Conservation (phyloP, 306 rosid species). For the Casuarina cunninghamiana region DNA sequence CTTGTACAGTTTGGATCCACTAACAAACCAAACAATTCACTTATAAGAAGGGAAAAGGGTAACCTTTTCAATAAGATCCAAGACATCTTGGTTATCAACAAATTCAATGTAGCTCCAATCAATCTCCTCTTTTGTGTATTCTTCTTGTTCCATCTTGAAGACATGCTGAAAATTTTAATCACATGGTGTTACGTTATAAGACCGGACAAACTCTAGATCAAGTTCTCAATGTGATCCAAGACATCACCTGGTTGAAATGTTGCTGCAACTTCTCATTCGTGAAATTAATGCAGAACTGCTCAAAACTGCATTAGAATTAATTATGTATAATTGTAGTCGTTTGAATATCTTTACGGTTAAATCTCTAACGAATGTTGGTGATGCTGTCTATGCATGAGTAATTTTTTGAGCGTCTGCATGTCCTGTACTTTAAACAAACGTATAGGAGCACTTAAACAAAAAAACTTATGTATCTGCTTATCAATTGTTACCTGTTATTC, state of each 20-base stretch:
- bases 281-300: conserved; percentile 98
- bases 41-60: conserved; percentile 19
- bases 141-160: conserved; percentile 99
- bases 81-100: conserved; percentile 95
- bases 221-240: conserved; percentile 32
- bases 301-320: conserved; percentile 67
- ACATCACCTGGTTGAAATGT: conserved; percentile 91
- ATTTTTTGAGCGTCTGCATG: conserved; percentile 14
- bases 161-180: conserved; percentile 73
- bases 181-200: conserved; percentile 23
- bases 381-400: neutral
- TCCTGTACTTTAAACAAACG: neutral
- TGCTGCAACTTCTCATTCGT: conserved; percentile 99
- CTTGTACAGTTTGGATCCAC: conserved; percentile 15
- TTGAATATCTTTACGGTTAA: conserved; percentile 32
- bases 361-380: neutral
- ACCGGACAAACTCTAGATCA: conserved; percentile 10
- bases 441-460: neutral
- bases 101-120: conserved; percentile 99
- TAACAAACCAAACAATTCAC: conserved; percentile 23
- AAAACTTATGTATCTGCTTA: neutral
- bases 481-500: conserved; percentile 76
- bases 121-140: conserved; percentile 93
- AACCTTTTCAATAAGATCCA: conserved; percentile 98
- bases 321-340: conserved; percentile 1